phyloP scores from a whole-genome alignment of 257 asterid genomes.

The Solanum chiquidenum region DNA sequence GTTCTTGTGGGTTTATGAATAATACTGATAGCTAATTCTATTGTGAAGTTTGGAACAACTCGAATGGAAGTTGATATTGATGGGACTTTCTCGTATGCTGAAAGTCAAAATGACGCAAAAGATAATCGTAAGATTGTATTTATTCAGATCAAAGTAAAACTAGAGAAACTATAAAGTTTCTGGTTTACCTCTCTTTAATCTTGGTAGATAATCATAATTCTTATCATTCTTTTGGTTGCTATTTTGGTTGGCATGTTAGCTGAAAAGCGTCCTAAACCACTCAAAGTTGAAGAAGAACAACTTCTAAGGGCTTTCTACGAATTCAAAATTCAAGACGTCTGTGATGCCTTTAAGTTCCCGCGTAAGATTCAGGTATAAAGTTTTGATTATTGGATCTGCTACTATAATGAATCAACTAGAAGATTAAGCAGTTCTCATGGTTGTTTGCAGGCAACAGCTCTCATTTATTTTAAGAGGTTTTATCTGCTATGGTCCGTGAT shows the following conservation, averaged over 20 bases:
- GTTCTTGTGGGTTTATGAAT: not conserved
- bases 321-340: conserved; percentile 91
- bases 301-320: conserved; percentile 83
- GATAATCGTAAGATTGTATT: conserved; percentile 26
- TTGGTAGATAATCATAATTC: not conserved
- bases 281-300: conserved; percentile 83
- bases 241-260: conserved; percentile 27
- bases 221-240: not conserved
- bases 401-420: not conserved
- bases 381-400: conserved; percentile 1
- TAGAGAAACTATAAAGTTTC: not conserved
- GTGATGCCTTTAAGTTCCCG: conserved; percentile 96
- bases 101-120: conserved; percentile 42
- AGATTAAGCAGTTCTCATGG: conserved; percentile 2
- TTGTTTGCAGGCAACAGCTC: conserved; percentile 84
- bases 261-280: conserved; percentile 79
- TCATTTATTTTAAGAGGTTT: conserved; percentile 88
- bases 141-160: not conserved
- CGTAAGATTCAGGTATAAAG: conserved; percentile 78
- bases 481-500: conserved; percentile 96
- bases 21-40: conserved; percentile 15
- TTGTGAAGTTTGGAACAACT: conserved; percentile 74
- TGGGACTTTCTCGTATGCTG: conserved; percentile 79
- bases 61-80: conserved; percentile 81
- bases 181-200: not conserved